These are phyloP conservation scores for Mollisia scopiformis DNA, from an alignment of 2,329 filamentous ascomycete genomes.

Conservation along the genomic window DNA sequence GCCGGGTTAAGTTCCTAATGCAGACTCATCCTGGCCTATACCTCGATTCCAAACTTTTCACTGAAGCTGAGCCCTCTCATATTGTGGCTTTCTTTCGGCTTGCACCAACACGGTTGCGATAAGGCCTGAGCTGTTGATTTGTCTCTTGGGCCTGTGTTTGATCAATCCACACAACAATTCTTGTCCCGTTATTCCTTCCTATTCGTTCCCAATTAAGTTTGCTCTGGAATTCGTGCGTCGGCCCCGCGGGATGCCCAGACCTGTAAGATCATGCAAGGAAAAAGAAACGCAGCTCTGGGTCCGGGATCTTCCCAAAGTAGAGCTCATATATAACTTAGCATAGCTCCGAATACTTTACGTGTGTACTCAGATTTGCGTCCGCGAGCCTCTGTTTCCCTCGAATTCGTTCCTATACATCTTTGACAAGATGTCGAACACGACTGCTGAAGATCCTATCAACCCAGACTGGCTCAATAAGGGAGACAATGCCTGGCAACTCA, in stretches of 20 bases:
- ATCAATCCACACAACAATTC: not conserved
- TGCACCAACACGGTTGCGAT: not conserved
- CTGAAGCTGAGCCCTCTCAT: not conserved
- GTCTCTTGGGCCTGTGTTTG: not conserved
- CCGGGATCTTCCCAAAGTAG: not conserved
- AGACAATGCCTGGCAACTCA: slow-evolving; percentile 56
- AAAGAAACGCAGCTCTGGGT: slow-evolving; percentile 1
- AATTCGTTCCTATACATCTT: not conserved
- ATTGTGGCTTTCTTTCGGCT: not conserved
- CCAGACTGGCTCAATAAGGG: slow-evolving; percentile 44
- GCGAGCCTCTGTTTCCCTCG: not conserved
- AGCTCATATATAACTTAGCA: not conserved
- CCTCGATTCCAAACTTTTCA: not conserved
- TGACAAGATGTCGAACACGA: not conserved
- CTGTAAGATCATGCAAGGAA: slow-evolving; percentile 2
- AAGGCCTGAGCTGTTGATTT: not conserved
- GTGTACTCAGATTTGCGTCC: not conserved
- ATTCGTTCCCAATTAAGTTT: not conserved
- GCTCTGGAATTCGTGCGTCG: not conserved
- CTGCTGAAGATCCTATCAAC: not conserved
- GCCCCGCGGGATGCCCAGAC: slow-evolving; percentile 5
- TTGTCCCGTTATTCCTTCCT: not conserved
- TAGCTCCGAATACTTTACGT: not conserved
- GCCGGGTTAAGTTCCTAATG: not conserved
- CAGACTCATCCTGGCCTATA: not conserved